Percentiles rank a stretch among this genome's conserved stretches.
phyloP scores from a whole-genome alignment of 73 alveolate genomes.

The Effrenium voratum region DNA sequence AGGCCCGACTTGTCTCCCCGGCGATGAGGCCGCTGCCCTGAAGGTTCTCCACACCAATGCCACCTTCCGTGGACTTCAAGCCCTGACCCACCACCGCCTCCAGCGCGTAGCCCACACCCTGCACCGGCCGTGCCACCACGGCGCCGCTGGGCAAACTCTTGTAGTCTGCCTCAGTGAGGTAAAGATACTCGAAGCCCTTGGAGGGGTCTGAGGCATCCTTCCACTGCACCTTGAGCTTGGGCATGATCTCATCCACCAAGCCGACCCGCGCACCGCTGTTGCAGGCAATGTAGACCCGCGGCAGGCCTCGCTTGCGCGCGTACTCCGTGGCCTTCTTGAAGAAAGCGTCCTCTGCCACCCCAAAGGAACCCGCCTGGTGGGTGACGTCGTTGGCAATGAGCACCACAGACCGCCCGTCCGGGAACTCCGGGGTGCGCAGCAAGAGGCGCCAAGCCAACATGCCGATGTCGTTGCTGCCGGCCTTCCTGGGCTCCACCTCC shows the following conservation, averaged over 20 bases:
- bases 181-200: conserved; percentile 62
- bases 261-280: conserved; percentile 87
- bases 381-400: conserved; percentile 78
- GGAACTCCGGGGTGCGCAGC: conserved; percentile 61
- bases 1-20: conserved; percentile 45
- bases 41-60: conserved; percentile 76
- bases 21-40: conserved; percentile 59
- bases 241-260: conserved; percentile 62
- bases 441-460: conserved; percentile 70
- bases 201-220: conserved; percentile 43
- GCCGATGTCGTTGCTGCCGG: conserved; percentile 14
- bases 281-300: conserved; percentile 63
- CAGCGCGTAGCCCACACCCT: conserved; percentile 40
- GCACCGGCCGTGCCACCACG: not conserved
- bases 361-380: conserved; percentile 84
- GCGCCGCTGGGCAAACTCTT: conserved; percentile 6
- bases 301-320: conserved; percentile 72
- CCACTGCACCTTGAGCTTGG: conserved; percentile 37
- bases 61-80: conserved; percentile 39
- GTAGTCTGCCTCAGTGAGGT: conserved; percentile 29
- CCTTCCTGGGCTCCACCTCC: not conserved
- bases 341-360: conserved; percentile 49
- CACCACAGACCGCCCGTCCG: conserved; percentile 54
- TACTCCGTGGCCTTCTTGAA: conserved; percentile 64
- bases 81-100: conserved; percentile 51